These are phyloP conservation scores for Cicer yamashitae DNA, from an alignment of 306 rosid genomes.

Conservation along the genomic window DNA sequence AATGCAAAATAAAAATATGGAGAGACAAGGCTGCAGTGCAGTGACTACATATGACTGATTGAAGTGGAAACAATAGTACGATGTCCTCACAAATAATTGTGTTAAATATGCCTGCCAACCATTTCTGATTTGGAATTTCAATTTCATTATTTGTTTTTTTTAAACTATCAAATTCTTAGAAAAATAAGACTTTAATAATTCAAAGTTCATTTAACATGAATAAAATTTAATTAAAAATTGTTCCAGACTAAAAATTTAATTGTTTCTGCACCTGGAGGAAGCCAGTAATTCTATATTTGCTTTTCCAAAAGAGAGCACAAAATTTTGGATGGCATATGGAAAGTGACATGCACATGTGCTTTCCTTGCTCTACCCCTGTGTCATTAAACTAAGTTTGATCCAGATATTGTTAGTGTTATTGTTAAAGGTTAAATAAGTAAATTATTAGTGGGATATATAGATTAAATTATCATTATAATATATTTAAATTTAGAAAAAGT, in stretches of 20 bases:
- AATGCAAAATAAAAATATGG: too few species aligned
- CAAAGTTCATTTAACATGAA: too few species aligned
- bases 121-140: not conserved
- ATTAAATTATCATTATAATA: not conserved
- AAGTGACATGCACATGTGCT: not conserved
- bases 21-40: too few species aligned
- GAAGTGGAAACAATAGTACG: constrained; percentile 33
- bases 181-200: too few species aligned
- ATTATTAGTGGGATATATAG: not conserved
- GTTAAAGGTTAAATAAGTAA: not conserved
- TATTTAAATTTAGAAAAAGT: not conserved
- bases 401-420: not conserved
- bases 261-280: constrained; percentile 6
- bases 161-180: too few species aligned
- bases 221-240: too few species aligned
- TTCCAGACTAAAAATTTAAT: too few species aligned
- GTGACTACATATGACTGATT: not conserved
- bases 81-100: constrained; percentile 32
- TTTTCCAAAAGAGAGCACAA: not conserved
- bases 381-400: not conserved
- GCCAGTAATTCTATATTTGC: not conserved
- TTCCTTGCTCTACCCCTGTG: not conserved
- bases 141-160: not conserved
- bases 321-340: not conserved
- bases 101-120: constrained; percentile 35